phyloP scores from a whole-genome alignment of 2,329 filamentous ascomycete species.

The Pestalotiopsis sp. region DNA sequence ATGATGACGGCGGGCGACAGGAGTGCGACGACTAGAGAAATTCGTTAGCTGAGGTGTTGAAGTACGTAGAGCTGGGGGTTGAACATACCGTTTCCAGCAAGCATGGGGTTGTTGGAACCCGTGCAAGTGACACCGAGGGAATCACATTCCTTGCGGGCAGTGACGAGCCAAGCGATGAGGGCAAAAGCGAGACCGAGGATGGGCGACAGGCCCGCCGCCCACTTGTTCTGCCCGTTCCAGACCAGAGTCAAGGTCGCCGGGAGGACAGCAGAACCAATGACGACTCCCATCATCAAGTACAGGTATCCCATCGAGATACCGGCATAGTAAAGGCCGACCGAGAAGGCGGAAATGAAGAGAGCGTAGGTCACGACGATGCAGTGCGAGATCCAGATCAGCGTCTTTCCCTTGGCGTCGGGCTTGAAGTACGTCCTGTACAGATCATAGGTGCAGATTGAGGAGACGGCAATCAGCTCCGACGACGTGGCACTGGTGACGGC shows the following conservation, averaged over 20 bases:
- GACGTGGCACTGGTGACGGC: constrained; percentile 85
- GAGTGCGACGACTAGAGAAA: constrained; percentile 65
- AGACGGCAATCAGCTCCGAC: constrained; percentile 83
- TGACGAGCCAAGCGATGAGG: constrained; percentile 77
- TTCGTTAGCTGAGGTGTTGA: not conserved
- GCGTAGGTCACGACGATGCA: constrained; percentile 71
- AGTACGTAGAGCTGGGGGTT: not conserved
- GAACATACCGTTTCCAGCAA: constrained; percentile 67
- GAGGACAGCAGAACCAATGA: constrained; percentile 83
- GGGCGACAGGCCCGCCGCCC: constrained; percentile 70
- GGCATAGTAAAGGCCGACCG: constrained; percentile 72
- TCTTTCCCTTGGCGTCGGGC: constrained; percentile 71
- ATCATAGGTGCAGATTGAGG: constrained; percentile 86
- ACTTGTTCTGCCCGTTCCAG: constrained; percentile 79
- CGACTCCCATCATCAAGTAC: constrained; percentile 88
- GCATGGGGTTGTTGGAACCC: constrained; percentile 84
- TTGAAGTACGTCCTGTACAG: constrained; percentile 88
- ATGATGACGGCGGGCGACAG: constrained; percentile 76
- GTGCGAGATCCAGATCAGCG: constrained; percentile 81
- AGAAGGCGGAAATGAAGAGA: constrained; percentile 75
- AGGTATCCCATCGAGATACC: constrained; percentile 87
- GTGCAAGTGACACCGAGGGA: constrained; percentile 72
- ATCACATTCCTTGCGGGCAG: constrained; percentile 69
- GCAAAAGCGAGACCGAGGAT: constrained; percentile 69
- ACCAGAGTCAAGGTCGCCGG: constrained; percentile 79